Evolutionary conservation across 257 asterid genomes (phyloP), one percentile per base, ranked within the genome.

Genomic region (Parsonsia alboflavescens): DNA sequence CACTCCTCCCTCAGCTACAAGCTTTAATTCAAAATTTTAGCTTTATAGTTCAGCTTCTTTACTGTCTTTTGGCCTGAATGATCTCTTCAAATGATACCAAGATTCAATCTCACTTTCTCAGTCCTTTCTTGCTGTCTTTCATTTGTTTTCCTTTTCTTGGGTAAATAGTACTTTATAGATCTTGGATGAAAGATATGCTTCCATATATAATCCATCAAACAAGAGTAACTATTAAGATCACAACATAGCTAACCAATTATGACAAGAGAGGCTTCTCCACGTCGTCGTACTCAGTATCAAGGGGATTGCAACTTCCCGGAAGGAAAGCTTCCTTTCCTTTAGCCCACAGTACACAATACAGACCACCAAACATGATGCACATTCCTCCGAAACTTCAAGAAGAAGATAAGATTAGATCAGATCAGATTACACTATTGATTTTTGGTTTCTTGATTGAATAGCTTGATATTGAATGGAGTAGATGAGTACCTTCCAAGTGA

Each of bases 311-410:
- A 28, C 72, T 70, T 17, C 39, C 19, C 9, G 67, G 5, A 6
- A 74, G 54, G 75, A 79, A 73, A 10, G 76, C 85, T 78, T 93
- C 98, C 17, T 85, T 88, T 61, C 89, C 80, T 80, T 93, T 93
- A 2, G 97, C 98, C 98, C 98, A 93, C 13, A 93, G 84, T 70
- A 91, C 98, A 16, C 82, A 76, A 74, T 91, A 91, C 49, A 93
- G 83, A 58, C 98, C 98, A 5, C 76, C 87, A 83, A 93, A 93
- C 98, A 93, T 91, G 74, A 90, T 66, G 71, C 80, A 80, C 98
- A 93, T 93, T 33, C 97, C 98, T 72, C 81, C 93, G 69, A 90
- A 80, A 78, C 98, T 93, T 87, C 33, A 49, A 6, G 5, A 11
- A 16, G 4, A 71, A 41, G 41, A 22, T 13, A 46, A 53, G 5